A percentile compares a stretch with the other conserved stretches of the same genome.
Evolutionary conservation across 495 filamentous ascomycete genomes (phyloP).

Genomic region (Aspergillus diversus): DNA sequence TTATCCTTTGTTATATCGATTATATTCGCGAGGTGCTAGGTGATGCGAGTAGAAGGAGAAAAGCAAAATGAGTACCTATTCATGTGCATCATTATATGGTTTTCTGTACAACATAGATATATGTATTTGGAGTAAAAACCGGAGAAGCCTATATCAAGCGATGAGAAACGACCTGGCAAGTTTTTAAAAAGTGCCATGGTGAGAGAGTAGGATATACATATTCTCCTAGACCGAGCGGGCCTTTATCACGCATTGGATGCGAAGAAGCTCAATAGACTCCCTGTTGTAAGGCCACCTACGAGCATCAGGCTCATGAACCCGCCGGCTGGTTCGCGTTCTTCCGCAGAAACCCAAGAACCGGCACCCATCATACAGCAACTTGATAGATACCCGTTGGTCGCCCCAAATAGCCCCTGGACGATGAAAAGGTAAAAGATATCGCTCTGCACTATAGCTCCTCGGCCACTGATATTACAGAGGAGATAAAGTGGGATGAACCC

Average conservation of each 20-base stretch:
- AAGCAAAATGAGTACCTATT: not conserved
- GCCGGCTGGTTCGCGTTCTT: slow-evolving; percentile 85
- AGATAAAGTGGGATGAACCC: slow-evolving; percentile 84
- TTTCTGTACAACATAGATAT: not conserved
- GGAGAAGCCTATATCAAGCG: too few relatives aligned
- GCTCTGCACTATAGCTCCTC: slow-evolving; percentile 68
- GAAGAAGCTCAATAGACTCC: slow-evolving; percentile 87
- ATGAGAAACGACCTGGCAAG: not conserved
- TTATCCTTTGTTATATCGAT: not conserved
- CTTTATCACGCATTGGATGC: slow-evolving; percentile 49
- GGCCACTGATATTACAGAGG: slow-evolving; percentile 80
- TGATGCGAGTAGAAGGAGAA: not conserved
- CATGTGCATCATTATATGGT: slow-evolving; percentile 3
- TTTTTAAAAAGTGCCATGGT: not conserved
- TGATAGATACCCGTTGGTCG: slow-evolving; percentile 84
- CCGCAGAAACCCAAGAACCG: slow-evolving; percentile 71
- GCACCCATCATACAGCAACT: slow-evolving; percentile 90
- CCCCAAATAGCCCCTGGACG: slow-evolving; percentile 82
- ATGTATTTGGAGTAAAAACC: too few relatives aligned
- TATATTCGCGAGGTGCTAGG: not conserved
- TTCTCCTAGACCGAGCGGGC: not conserved
- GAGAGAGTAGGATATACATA: not conserved
- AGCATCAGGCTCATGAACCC: slow-evolving; percentile 93
- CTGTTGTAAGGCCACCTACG: slow-evolving; percentile 78
- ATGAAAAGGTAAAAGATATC: slow-evolving; percentile 87